Percentiles rank a stretch among this genome's conserved stretches.
phyloP scores from a whole-genome alignment of 352 stramenopile genomes.

The Pilasporangium apinafurcum region DNA sequence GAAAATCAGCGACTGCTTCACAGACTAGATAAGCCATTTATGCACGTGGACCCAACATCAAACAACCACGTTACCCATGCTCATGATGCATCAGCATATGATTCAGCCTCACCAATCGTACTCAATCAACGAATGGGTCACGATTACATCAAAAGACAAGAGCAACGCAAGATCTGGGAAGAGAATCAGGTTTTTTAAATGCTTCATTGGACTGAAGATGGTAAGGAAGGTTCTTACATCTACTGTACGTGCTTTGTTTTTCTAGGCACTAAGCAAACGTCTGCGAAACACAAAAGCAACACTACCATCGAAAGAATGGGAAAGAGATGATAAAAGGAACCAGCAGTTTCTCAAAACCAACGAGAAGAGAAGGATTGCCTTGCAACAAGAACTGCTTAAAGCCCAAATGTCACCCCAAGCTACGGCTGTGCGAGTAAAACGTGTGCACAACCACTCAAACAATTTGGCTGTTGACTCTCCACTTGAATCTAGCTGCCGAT shows the following conservation, averaged over 20 bases:
- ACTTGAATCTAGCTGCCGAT: slow-evolving; percentile 4
- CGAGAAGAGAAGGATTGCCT: slow-evolving; percentile 31
- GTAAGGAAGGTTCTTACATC: no score
- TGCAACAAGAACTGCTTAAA: slow-evolving; percentile 50
- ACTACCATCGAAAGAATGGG: slow-evolving; percentile 58
- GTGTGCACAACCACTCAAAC: slow-evolving; percentile 13
- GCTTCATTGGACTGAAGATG: no score
- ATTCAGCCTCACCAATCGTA: not conserved
- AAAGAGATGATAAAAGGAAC: slow-evolving; percentile 69
- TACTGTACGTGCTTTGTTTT: no score
- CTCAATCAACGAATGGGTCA: slow-evolving; percentile 10
- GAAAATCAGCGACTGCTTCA: slow-evolving; percentile 23
- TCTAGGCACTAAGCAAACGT: slow-evolving; percentile 53
- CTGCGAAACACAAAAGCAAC: slow-evolving; percentile 60
- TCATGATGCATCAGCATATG: not conserved
- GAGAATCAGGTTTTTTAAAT: slow-evolving; percentile 62
- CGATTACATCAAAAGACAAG: slow-evolving; percentile 63
- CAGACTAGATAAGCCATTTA: slow-evolving; percentile 10
- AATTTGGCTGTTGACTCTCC: slow-evolving; percentile 4
- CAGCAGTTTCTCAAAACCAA: slow-evolving; percentile 59
- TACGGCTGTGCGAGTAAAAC: slow-evolving; percentile 15
- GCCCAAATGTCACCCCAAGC: slow-evolving; percentile 38
- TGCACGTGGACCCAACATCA: not conserved
- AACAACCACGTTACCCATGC: slow-evolving; percentile 5
- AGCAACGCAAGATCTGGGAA: slow-evolving; percentile 64